Evolutionary conservation across 208 protist species (phyloP), one percentile per base, ranked within the genome.

Genomic region (Acanthamoeba sp.): DNA sequence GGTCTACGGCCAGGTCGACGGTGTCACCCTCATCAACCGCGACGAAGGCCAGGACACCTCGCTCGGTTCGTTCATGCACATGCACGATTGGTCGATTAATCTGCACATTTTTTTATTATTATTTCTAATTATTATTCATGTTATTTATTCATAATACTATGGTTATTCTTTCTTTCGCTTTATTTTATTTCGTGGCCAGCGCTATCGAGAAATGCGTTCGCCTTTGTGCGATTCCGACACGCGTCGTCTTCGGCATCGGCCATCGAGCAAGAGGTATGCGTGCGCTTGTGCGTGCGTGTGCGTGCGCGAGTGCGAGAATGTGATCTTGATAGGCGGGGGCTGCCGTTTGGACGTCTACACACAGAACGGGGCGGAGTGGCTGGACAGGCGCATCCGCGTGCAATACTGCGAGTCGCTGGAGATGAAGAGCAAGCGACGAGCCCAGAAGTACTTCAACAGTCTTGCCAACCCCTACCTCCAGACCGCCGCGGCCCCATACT

Each of bases 371-470:
- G 42, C 88, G 9, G 59, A 59, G 20, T 95, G 87, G 87, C 22
- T 94, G 18, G 94, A 78, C 2, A 16, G 73, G 9, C 5, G 90
- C 7, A 42, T 95, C 3, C 52, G 94, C 0, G 94, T 95, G 29
- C 90, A 95, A 42, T 95, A 95, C 57, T 94, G 94, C 73, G 94
- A 95, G 34, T 94, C 94, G 24, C 6, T 14, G 24, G 94, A 94
- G 27, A 95, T 95, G 94, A 95, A 95, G 57, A 45, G 36, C 89
- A 76, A 71, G 45, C n/a, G 87, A 32, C 76, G 94, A 4, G 16
- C 57, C 9, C 85, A 91, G 34, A 87, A 87, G 42, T 87, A 87
- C n/a, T 59, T 87, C 55, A 59, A 20, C 55, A 59, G 22, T 20
- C 22, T 59, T 27, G 55, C 9, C 12, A 27, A 48, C 42, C 42